phyloP scores from a whole-genome alignment of 2,329 filamentous ascomycete genomes.

The Diplodia sapinea region DNA sequence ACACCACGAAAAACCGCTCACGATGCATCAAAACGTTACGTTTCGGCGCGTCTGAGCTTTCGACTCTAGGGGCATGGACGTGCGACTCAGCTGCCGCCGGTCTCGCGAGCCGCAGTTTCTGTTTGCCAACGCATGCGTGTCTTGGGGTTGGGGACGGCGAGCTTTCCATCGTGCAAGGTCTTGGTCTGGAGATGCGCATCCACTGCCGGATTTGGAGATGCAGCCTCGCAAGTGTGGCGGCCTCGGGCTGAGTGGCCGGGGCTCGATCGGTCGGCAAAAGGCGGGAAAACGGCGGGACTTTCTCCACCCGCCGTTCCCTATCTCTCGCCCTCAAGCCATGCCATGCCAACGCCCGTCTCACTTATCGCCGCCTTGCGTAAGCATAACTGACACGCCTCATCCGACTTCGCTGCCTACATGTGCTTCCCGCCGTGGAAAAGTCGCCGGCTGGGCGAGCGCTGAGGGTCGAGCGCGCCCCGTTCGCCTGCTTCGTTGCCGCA shows the following conservation, averaged over 20 bases:
- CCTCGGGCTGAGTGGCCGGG: not conserved
- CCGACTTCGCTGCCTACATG: slow-evolving; percentile 11
- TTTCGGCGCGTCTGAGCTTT: not conserved
- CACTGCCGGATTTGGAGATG: not conserved
- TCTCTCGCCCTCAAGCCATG: not conserved
- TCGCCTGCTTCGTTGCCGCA: not conserved
- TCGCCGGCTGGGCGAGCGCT: not conserved
- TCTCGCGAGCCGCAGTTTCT: not conserved
- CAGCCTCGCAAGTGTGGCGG: not conserved
- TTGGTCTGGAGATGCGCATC: not conserved
- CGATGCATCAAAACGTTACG: slow-evolving; percentile 5
- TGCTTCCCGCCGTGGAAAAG: not conserved
- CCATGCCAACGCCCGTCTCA: not conserved
- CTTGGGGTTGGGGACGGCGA: not conserved
- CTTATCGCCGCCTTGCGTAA: not conserved
- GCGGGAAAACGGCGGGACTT: not conserved
- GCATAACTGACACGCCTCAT: not conserved
- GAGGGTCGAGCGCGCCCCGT: not conserved
- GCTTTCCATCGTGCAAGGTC: not conserved
- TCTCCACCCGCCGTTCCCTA: slow-evolving; percentile 19
- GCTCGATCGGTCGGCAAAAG: slow-evolving; percentile 4
- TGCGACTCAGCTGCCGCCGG: no score
- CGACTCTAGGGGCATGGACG: not conserved
- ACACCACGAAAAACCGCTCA: slow-evolving; percentile 25
- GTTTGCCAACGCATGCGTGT: slow-evolving; percentile 7